A percentile compares a stretch with the other conserved stretches of the same genome.
Conservation (phyloP, 192 early-diverging fungal genomes). For the Backusella westeae region DNA sequence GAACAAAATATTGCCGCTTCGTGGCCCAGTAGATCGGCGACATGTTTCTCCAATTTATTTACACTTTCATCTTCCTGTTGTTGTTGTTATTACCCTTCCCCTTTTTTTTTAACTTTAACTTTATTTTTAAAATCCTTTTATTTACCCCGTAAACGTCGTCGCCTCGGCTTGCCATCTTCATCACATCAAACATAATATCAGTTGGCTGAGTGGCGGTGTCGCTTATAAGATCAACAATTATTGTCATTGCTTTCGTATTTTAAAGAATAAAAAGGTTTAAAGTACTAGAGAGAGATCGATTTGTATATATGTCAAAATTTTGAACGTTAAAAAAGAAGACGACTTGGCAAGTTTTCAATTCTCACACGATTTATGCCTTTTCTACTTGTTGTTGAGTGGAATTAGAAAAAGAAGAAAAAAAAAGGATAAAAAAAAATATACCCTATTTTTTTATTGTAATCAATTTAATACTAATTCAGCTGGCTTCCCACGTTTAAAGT, state of each 20-base stretch:
- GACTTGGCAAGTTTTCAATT: neutral
- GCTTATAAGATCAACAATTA: conserved; percentile 42
- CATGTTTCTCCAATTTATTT: conserved; percentile 61
- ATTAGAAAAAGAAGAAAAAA: neutral
- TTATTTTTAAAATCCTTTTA: neutral
- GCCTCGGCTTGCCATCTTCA: conserved; percentile 51
- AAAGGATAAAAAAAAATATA: neutral
- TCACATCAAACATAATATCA: conserved; percentile 60
- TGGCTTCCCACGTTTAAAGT: neutral
- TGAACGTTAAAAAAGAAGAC: neutral
- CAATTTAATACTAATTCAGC: neutral
- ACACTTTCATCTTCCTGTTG: conserved; percentile 41
- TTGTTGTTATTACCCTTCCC: neutral
- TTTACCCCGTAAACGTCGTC: conserved; percentile 59
- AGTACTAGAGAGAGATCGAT: neutral
- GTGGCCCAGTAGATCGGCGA: conserved; percentile 70
- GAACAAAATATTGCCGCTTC: conserved; percentile 80
- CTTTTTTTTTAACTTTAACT: neutral
- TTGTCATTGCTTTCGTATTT: neutral
- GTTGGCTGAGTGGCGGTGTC: conserved; percentile 63
- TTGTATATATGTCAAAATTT: neutral
- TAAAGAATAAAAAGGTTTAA: neutral
- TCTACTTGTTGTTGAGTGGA: neutral
- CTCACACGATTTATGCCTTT: neutral
- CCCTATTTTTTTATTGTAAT: neutral